Evolutionary conservation across 2,329 filamentous ascomycete genomes (phyloP), one percentile per base, ranked within the genome.

Genomic region (Myrmaecium sp.): DNA sequence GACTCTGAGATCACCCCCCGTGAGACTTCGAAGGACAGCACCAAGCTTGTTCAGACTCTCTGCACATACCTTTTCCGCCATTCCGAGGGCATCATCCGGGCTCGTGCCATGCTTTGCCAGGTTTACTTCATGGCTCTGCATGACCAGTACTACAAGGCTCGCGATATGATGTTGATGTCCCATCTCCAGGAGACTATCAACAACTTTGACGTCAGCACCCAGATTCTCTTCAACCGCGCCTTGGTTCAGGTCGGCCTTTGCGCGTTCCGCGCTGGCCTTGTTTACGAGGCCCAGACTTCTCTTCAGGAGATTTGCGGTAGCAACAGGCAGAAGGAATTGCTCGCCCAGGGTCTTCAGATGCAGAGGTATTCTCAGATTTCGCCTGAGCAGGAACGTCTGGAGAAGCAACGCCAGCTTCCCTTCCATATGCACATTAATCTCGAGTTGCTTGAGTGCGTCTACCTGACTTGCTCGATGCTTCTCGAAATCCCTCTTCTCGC

Each of bases 391-490:
- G 89, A 98, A 62, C 80, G 86, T 39, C 69, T 95, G 20, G 89
- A 98, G 64, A 81, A 89, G 52, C 86, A 95, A 60, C 76, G 89
- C 44, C 89, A 98, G 60, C 69, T 98, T 40, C 89, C 89, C 19
- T 98, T 98, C 74, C 89, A 98, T 64, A 94, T 98, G 83, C 89
- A 98, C 68, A 98, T 98, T 66, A 98, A 98, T 65, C 69, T 98
- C 27, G 89, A 98, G 56, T 71, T 98, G 29, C 70, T 98, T 20
- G 89, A 98, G 62, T 95, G 89, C 48, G 86, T 95, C 35, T 98
- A 98, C 62, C 69, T 98, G 32, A 95, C 89, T 26, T 95, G 86
- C 64, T 94, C 83, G 59, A 98, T 98, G 89, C 77, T 98, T 38
- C 71, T 98, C 30, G 89, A 98, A 62, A 95, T 98, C 36, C 89